phyloP scores from a whole-genome alignment of 169 alveolate genomes.

The Plasmodium berghei region DNA sequence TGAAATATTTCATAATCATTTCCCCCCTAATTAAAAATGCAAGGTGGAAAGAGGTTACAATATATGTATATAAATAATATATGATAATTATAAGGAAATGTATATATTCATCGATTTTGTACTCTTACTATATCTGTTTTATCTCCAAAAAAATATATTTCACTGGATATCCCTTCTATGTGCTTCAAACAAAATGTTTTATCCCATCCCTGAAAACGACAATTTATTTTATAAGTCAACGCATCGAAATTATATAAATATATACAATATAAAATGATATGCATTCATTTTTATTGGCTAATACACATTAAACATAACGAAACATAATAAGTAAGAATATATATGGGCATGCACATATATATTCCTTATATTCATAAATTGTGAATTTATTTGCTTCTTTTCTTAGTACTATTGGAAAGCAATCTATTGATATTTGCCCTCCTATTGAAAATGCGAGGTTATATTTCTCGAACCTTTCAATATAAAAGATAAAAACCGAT shows the following conservation, averaged over 20 bases:
- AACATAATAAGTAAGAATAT: slow-evolving; percentile 7
- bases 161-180: slow-evolving; percentile 88
- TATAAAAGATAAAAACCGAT: slow-evolving; percentile 81
- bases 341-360: background rate
- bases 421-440: slow-evolving; percentile 97
- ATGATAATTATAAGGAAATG: no score
- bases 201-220: slow-evolving; percentile 92
- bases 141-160: slow-evolving; percentile 96
- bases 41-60: background rate
- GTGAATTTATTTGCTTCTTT: background rate
- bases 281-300: no score
- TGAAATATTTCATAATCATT: slow-evolving; percentile 95
- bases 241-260: no score
- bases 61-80: background rate
- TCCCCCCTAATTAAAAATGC: slow-evolving; percentile 90
- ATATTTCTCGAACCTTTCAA: slow-evolving; percentile 84
- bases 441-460: slow-evolving; percentile 94
- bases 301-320: no score
- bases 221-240: background rate
- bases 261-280: no score
- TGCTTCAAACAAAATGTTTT: slow-evolving; percentile 92
- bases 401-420: slow-evolving; percentile 90
- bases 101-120: background rate
- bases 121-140: slow-evolving; percentile 84
- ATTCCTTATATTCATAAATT: no score